Base-by-base conservation (phyloP, 805 yeast species). In the Nakazawaea siamensis region DNA sequence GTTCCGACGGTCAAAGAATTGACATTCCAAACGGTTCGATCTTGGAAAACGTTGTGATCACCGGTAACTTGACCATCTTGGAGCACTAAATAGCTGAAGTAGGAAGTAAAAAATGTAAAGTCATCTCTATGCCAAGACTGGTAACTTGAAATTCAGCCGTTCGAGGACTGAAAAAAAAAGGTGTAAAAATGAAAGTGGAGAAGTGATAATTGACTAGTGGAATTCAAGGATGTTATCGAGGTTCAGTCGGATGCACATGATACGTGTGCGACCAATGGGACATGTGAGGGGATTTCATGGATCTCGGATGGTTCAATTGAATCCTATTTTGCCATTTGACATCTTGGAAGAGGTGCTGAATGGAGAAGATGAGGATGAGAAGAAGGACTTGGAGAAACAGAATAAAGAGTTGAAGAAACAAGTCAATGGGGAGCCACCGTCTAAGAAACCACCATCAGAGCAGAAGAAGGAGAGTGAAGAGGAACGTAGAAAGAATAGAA, bases 1-100 rank as follows among this genome's bases (percentile, higher is more conserved):
- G 97, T 62, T 87, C 88, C 40, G 97, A 92, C 54, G 97, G 97
- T 42, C 92, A 87, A 57, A 84, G 76, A 66, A 92, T 92, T 51
- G 97, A 92, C 56, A 86, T 92, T 68, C 98, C 98, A 49, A 88
- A 92, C 54, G 98, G 98, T 27, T 76, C 95, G 11, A 70, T 88
- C 36, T 71, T 92, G 52, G 98, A 92, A 61, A 92, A 92, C 55
- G 97, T 90, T 34, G 98, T 90, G 43, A 85, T 90, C 50, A 90
- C 98, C 35, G 98, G 98, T 59, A 87, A 85, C 65, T 73, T 90
- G 62, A 86, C 94, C 52, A 88, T 92, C 50, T 72, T 88, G 52
- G 97, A 88, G 65, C 97, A 88, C 60, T 87, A 60, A 48, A 9
- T 13, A 14, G 15, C n/a, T n/a, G n/a, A n/a, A n/a, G n/a, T n/a